Conservation (phyloP, 208 protist species). For the Acanthamoeba healyi region DNA sequence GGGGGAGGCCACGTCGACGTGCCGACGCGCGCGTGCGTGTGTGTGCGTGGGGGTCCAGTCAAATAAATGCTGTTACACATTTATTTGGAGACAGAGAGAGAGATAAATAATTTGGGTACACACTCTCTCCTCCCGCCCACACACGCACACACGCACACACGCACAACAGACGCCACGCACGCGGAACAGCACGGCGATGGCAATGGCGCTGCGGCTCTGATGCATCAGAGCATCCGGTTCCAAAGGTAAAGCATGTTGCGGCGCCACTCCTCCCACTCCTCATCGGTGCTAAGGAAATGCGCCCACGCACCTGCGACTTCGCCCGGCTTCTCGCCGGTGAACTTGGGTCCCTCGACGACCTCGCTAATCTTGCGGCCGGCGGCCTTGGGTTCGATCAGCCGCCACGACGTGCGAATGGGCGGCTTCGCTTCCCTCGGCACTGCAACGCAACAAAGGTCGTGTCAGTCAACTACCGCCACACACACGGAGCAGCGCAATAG, state of each 20-base stretch:
- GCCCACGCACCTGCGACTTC: constrained; percentile 34
- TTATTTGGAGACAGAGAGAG: background rate
- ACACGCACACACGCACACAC: background rate
- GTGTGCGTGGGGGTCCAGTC: background rate
- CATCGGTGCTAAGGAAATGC: background rate
- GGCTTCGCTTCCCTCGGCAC: background rate
- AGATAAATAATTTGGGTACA: background rate
- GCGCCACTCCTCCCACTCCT: constrained; percentile 11
- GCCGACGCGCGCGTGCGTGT: background rate
- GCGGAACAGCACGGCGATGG: too few species aligned
- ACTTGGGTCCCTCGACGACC: constrained; percentile 38
- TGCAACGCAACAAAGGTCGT: background rate
- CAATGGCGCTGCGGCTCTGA: too few species aligned
- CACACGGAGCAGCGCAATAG: background rate
- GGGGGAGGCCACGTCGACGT: too few species aligned
- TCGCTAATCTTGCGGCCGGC: background rate
- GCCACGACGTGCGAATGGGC: constrained; percentile 29
- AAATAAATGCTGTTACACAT: constrained; percentile 35
- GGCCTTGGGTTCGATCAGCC: constrained; percentile 61
- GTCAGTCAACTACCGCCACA: background rate
- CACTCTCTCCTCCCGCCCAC: background rate
- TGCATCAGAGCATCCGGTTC: background rate
- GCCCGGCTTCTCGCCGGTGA: constrained; percentile 6
- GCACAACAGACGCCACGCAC: background rate
- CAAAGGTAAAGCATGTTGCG: background rate